Conservation (phyloP, 805 yeast genomes). For the Wickerhamomyces mucosus region DNA sequence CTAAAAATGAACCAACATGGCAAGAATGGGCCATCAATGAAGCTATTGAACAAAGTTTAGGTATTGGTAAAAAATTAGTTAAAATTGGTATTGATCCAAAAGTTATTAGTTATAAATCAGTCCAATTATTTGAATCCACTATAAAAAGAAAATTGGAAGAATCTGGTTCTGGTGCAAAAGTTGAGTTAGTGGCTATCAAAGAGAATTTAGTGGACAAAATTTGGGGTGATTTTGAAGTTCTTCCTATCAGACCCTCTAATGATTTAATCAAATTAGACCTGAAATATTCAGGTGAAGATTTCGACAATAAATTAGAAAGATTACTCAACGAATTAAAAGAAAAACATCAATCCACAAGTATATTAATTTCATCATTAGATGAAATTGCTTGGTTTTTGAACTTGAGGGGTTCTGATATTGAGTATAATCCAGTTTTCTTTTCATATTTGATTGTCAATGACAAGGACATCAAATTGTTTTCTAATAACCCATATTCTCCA, state of each 20-base stretch:
- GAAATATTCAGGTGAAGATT: constrained; percentile 57
- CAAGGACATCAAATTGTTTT: constrained; percentile 39
- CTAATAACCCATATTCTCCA: constrained; percentile 34
- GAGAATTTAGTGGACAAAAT: constrained; percentile 65
- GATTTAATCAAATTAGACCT: constrained; percentile 40
- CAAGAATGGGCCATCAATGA: constrained; percentile 62
- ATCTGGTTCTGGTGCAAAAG: constrained; percentile 23
- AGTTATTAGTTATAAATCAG: constrained; percentile 42
- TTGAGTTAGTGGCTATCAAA: constrained; percentile 41
- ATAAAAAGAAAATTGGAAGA: constrained; percentile 20
- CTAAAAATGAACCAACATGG: constrained; percentile 68
- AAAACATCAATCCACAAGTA: constrained; percentile 27
- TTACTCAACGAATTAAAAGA: constrained; percentile 27
- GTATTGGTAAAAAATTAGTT: constrained; percentile 30
- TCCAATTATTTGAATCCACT: constrained; percentile 19
- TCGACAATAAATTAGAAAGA: constrained; percentile 45
- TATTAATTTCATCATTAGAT: constrained; percentile 68
- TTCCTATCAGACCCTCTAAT: constrained; percentile 47
- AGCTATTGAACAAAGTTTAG: constrained; percentile 33
- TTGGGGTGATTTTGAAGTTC: constrained; percentile 59
- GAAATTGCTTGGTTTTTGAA: constrained; percentile 90
- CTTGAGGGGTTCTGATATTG: constrained; percentile 74
- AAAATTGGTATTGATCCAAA: constrained; percentile 81
- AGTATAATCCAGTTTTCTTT: constrained; percentile 81
- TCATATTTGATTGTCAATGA: constrained; percentile 43